Base-by-base conservation (phyloP, 139 green algal genomes). In the Edaphochlamys debaryana region DNA sequence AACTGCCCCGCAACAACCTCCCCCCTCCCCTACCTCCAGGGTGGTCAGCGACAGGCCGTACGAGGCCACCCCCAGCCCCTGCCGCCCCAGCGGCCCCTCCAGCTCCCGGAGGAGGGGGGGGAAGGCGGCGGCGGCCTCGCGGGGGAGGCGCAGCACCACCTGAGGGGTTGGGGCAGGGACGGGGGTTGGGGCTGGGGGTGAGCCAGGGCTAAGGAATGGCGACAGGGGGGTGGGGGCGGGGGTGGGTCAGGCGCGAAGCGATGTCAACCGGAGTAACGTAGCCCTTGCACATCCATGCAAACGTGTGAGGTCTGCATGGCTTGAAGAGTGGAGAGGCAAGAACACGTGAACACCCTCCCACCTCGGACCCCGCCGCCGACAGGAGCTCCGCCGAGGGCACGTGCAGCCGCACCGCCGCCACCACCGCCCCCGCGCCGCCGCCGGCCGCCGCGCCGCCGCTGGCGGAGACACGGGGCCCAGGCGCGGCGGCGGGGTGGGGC, bases 11-110 rank as follows among this genome's bases (percentile, higher is more conserved):
- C n/a, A n/a, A n/a, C n/a, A n/a, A n/a, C n/a, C n/a, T n/a, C n/a
- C n/a, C n/a, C n/a, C n/a, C n/a, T n/a, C n/a, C n/a, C n/a, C 89
- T 79, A 96, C 92, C 79, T 97, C 94, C 25, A 97, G 86, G 0
- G 94, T 96, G 4, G 93, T 96, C 20, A 94, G 87, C 0, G 85
- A 90, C 67, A 97, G 75, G 27, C 94, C 93, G 67, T 94, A 96
- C 74, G 82, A 86, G 25, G 42, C 52, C 36, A 96, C 79, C 0
- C 79, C 79, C 52, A 85, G 83, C 78, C 36, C 58, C 82, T 69
- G 38, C 75, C 75, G 75, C 41, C 75, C 76, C 67, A 58, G 3
- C 41, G 58, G 34, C 37, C 67, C 79, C 25, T 89, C 77, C 67
- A 91, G 74, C 60, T 74, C 80, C 29, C 87, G 52, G 41, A 91